Conservation (phyloP, 352 stramenopile species). For the Phytophthora aleatoria region DNA sequence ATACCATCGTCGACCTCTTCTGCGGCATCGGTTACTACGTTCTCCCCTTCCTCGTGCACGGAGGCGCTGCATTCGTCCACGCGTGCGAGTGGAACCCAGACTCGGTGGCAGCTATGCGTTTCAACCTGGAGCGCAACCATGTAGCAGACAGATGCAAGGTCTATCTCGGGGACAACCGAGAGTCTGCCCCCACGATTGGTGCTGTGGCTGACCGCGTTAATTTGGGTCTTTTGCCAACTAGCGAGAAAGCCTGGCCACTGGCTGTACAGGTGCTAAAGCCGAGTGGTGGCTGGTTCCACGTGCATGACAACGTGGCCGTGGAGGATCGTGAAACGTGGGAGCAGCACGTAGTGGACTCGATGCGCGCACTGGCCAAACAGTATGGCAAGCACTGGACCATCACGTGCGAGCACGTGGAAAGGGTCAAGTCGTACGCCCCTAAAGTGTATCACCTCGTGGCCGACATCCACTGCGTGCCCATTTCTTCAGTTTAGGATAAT, state of each 20-base stretch:
- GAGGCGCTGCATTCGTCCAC: slow-evolving; percentile 88
- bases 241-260: slow-evolving; percentile 93
- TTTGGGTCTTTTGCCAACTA: slow-evolving; percentile 94
- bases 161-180: slow-evolving; percentile 91
- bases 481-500: slow-evolving; percentile 7
- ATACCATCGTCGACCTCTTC: slow-evolving; percentile 96
- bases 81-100: slow-evolving; percentile 97
- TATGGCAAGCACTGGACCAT: slow-evolving; percentile 71
- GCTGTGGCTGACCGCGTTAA: slow-evolving; percentile 93
- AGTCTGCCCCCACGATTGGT: slow-evolving; percentile 68
- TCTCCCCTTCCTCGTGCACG: slow-evolving; percentile 93
- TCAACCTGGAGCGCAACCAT: slow-evolving; percentile 93
- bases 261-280: slow-evolving; percentile 92
- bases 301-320: slow-evolving; percentile 95
- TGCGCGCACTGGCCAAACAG: slow-evolving; percentile 50
- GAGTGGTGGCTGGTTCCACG: slow-evolving; percentile 93
- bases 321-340: slow-evolving; percentile 85
- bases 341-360: slow-evolving; percentile 57
- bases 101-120: slow-evolving; percentile 88
- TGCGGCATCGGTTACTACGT: slow-evolving; percentile 99
- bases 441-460: slow-evolving; percentile 91
- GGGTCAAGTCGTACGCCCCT: slow-evolving; percentile 93
- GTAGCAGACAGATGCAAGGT: slow-evolving; percentile 81
- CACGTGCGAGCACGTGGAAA: slow-evolving; percentile 86
- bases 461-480: slow-evolving; percentile 67